A percentile compares a stretch with the other conserved stretches of the same genome.
Evolutionary conservation across 2,329 filamentous ascomycete genomes (phyloP).

Genomic region (Ceratocystis albifundus): DNA sequence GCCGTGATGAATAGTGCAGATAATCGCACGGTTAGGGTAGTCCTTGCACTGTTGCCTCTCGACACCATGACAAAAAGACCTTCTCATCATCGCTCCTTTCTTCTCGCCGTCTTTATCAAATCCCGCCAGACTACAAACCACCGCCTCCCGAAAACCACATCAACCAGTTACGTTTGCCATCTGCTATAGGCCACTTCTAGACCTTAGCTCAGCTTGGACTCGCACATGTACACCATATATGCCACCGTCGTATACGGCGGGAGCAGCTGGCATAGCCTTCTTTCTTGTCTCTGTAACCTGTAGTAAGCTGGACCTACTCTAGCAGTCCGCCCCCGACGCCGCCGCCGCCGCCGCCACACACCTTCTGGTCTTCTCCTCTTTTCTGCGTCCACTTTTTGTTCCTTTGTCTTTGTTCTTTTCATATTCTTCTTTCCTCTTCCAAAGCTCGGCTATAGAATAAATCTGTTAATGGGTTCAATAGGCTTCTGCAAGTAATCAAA

Average conservation of each 20-base stretch:
- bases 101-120: no score
- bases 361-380: no score
- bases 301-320: no score
- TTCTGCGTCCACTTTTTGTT: not conserved
- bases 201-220: not conserved
- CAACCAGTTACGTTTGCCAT: no score
- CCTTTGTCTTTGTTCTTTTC: not conserved
- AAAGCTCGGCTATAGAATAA: not conserved
- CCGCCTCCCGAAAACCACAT: no score
- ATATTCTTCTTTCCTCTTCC: not conserved
- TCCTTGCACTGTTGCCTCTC: no score
- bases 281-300: not conserved
- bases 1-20: no score
- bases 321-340: no score
- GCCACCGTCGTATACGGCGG: not conserved
- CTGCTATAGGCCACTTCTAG: not conserved
- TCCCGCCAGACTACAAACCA: not conserved
- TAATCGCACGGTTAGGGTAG: no score
- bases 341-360: no score
- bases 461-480: not conserved
- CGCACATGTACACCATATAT: not conserved
- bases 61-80: no score
- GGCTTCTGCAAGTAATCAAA: not conserved
- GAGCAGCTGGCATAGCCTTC: conserved; percentile 3
- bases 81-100: no score